phyloP scores from a whole-genome alignment of 2,329 filamentous ascomycete species.

The Furcasterigmium furcatum region DNA sequence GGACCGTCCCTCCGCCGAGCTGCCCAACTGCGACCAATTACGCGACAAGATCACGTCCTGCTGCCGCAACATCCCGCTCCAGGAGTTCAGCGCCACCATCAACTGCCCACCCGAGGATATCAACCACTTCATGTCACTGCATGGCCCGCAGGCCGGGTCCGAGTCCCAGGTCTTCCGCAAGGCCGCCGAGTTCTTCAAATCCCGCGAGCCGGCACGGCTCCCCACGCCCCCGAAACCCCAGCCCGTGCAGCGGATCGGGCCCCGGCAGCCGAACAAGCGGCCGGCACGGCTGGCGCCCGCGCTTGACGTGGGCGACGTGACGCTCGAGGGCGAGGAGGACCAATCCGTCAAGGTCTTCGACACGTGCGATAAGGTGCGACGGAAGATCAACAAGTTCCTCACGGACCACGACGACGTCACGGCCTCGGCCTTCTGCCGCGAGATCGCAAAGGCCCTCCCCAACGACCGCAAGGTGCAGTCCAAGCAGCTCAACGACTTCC shows the following conservation, averaged over 20 bases:
- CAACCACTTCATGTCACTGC: conserved; percentile 44
- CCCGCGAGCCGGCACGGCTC: conserved; percentile 33
- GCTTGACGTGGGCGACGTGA: conserved; percentile 38
- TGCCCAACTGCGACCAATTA: not conserved
- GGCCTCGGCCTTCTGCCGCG: conserved; percentile 47
- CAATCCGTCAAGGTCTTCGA: conserved; percentile 48
- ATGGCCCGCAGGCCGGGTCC: conserved; percentile 31
- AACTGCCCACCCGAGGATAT: conserved; percentile 34
- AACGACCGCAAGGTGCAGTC: conserved; percentile 33
- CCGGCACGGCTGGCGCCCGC: not conserved
- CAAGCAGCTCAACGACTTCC: conserved; percentile 44
- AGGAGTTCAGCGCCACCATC: conserved; percentile 40
- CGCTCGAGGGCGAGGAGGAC: conserved; percentile 42
- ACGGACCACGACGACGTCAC: conserved; percentile 34
- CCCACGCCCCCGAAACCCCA: conserved; percentile 3
- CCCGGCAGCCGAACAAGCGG: conserved; percentile 1
- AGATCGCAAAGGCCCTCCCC: conserved; percentile 38
- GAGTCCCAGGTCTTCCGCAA: conserved; percentile 27
- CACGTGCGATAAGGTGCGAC: conserved; percentile 54
- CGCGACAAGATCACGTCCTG: conserved; percentile 30
- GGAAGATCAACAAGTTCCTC: conserved; percentile 51
- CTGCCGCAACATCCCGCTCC: conserved; percentile 39
- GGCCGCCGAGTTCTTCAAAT: conserved; percentile 44
- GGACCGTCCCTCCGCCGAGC: not conserved
- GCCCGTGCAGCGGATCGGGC: conserved; percentile 1